Percentiles rank a stretch among this genome's conserved stretches.
These are phyloP conservation scores for Chrysosporium queenslandicum DNA, from an alignment of 2,329 filamentous ascomycete species.

Conservation along the genomic window DNA sequence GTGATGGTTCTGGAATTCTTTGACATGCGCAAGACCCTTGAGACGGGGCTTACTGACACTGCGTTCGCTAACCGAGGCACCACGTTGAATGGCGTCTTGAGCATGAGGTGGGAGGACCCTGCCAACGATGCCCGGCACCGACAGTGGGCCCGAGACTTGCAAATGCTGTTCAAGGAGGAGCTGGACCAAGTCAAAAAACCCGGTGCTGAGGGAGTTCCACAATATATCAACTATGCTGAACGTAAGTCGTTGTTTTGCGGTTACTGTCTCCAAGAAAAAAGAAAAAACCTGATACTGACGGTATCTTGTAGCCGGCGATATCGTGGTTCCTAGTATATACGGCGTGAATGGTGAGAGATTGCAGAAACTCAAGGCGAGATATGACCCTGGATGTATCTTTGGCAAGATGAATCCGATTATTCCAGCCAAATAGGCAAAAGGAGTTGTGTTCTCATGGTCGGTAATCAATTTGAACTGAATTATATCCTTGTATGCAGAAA, in stretches of 20 bases:
- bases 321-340: conserved; percentile 33
- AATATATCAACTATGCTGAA: conserved; percentile 29
- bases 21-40: conserved; percentile 28
- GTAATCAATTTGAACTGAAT: no score
- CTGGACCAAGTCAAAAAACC: conserved; percentile 17
- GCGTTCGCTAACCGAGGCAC: conserved; percentile 36
- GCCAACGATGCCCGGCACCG: conserved; percentile 28
- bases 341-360: conserved; percentile 37
- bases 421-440: conserved; percentile 7
- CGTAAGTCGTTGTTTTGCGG: conserved; percentile 10
- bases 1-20: conserved; percentile 32
- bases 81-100: conserved; percentile 33
- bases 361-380: conserved; percentile 37
- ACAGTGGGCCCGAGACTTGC: conserved; percentile 29
- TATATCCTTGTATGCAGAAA: no score
- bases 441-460: no score
- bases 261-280: conserved; percentile 5
- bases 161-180: conserved; percentile 23
- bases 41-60: conserved; percentile 27
- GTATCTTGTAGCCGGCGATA: conserved; percentile 25
- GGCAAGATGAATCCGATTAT: conserved; percentile 35
- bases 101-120: conserved; percentile 31
- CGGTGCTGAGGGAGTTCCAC: conserved; percentile 20
- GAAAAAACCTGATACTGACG: conserved; percentile 12
- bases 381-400: conserved; percentile 41